Conservation (phyloP, 129 eudicot species). For the Calendula officinalis region DNA sequence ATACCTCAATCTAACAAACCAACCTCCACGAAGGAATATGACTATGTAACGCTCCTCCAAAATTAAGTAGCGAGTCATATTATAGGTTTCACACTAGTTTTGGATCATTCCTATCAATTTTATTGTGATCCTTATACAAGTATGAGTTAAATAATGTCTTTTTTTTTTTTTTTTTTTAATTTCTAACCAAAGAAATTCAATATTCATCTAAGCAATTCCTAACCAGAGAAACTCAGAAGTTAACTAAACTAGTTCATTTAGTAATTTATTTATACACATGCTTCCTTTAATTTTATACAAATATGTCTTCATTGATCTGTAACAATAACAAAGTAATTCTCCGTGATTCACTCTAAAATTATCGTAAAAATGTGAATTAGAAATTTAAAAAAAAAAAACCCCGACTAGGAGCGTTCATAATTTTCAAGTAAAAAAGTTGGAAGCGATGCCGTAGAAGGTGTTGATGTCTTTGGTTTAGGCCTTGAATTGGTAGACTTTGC, state of each 20-base stretch:
- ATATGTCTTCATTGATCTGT: background rate
- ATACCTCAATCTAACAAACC: too few species aligned
- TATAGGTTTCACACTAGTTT: too few species aligned
- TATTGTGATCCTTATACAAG: background rate
- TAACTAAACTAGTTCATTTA: background rate
- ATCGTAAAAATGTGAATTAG: background rate
- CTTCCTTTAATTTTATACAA: slow-evolving; percentile 14
- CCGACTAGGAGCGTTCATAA: slow-evolving; percentile 1
- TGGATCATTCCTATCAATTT: background rate
- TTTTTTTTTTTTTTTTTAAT: too few species aligned
- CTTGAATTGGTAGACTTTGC: slow-evolving; percentile 32
- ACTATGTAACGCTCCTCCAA: too few species aligned
- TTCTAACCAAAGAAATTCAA: too few species aligned
- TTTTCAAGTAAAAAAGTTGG: slow-evolving; percentile 37
- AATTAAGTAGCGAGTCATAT: too few species aligned
- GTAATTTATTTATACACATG: slow-evolving; percentile 7
- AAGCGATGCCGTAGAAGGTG: slow-evolving; percentile 22
- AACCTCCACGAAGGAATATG: too few species aligned
- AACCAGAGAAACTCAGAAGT: background rate
- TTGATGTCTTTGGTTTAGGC: slow-evolving; percentile 23
- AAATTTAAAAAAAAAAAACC: slow-evolving; percentile 1
- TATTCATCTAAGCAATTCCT: background rate
- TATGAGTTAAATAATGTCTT: background rate
- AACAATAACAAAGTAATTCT: background rate
- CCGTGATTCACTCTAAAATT: background rate